A percentile compares a stretch with the other conserved stretches of the same genome.
These are phyloP conservation scores for Cladophialophora chaetospira DNA, from an alignment of 2,329 filamentous ascomycete genomes.

Conservation along the genomic window DNA sequence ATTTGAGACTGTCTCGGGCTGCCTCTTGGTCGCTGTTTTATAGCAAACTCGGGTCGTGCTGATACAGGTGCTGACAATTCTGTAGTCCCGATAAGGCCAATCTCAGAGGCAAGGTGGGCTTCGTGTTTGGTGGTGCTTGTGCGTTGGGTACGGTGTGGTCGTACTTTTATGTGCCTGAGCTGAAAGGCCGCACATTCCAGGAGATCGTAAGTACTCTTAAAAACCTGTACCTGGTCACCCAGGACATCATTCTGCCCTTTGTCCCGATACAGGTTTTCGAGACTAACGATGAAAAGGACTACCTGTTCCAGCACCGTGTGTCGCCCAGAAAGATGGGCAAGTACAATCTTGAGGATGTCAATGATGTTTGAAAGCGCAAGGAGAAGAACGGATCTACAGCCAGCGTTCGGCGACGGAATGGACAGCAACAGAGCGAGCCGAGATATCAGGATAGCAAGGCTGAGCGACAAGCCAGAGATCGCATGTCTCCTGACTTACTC, in stretches of 20 bases:
- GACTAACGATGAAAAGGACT: too few relatives aligned
- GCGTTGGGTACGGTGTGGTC: constrained; percentile 31
- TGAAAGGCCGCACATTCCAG: constrained; percentile 34
- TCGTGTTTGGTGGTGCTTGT: constrained; percentile 37
- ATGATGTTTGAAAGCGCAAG: constrained; percentile 1
- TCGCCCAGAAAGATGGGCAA: constrained; percentile 31
- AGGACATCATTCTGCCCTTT: too few relatives aligned
- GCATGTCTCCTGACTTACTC: too few relatives aligned
- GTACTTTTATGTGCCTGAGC: constrained; percentile 36
- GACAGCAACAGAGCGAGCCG: background rate
- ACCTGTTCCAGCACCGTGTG: constrained; percentile 37
- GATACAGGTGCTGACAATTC: too few relatives aligned
- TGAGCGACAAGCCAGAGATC: background rate
- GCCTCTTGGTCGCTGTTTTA: too few relatives aligned
- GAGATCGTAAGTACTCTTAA: too few relatives aligned
- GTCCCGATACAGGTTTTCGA: too few relatives aligned
- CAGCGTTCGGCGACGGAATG: too few relatives aligned
- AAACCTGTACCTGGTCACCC: too few relatives aligned
- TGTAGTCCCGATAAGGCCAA: constrained; percentile 34
- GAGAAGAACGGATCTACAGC: too few relatives aligned
- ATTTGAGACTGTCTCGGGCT: too few relatives aligned
- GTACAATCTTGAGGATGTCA: constrained; percentile 22
- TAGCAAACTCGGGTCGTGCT: too few relatives aligned
- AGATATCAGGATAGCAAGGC: background rate
- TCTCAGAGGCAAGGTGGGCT: constrained; percentile 37